phyloP scores from a whole-genome alignment of 495 filamentous ascomycete species.

The Haplographium delicatum region DNA sequence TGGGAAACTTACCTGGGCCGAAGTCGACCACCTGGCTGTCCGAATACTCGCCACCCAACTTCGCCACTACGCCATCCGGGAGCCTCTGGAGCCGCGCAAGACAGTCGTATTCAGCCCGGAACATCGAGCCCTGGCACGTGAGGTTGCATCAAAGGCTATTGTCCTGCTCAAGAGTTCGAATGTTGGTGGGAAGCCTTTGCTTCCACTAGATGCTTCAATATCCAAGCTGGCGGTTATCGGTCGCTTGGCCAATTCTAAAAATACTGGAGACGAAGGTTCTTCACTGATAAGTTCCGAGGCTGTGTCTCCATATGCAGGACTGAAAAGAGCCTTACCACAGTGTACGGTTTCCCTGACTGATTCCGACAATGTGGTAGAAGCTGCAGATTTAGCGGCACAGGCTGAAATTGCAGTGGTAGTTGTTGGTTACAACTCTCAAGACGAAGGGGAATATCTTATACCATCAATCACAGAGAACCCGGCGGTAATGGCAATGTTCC shows the following conservation, averaged over 20 bases:
- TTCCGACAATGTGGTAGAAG: constrained; percentile 3
- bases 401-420: constrained; percentile 20
- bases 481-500: not conserved
- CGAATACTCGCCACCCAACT: constrained; percentile 13
- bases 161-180: constrained; percentile 5
- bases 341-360: constrained; percentile 1
- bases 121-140: constrained; percentile 6
- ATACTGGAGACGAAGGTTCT: constrained; percentile 24
- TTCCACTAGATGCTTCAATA: constrained; percentile 10
- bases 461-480: constrained; percentile 11
- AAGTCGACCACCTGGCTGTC: constrained; percentile 2
- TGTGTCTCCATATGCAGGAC: constrained; percentile 15
- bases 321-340: constrained; percentile 7
- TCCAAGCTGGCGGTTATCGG: constrained; percentile 19
- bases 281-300: constrained; percentile 19
- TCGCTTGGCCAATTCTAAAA: constrained; percentile 12
- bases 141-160: constrained; percentile 1
- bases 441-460: constrained; percentile 24
- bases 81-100: not conserved
- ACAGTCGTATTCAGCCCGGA: constrained; percentile 15
- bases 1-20: constrained; percentile 11
- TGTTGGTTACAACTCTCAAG: constrained; percentile 19
- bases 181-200: constrained; percentile 1
- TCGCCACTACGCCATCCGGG: not conserved
- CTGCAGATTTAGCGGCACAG: not conserved